These are phyloP conservation scores for Tetrapisispora taiwanensis DNA, from an alignment of 805 yeast species.

Conservation along the genomic window DNA sequence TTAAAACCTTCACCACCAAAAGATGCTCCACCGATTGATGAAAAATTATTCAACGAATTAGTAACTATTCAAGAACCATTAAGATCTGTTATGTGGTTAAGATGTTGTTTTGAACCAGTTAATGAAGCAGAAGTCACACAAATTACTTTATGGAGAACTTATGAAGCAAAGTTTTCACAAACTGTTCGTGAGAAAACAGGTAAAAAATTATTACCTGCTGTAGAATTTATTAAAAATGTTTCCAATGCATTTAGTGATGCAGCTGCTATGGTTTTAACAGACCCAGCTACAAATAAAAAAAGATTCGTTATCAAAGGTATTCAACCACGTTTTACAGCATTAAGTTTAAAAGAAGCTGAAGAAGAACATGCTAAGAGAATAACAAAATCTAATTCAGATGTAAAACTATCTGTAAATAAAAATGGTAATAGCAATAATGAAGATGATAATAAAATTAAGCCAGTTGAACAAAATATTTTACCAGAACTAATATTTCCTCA, in stretches of 20 bases:
- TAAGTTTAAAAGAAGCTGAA: conserved; percentile 39
- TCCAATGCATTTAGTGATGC: conserved; percentile 80
- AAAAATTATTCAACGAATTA: conserved; percentile 47
- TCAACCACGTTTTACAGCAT: conserved; percentile 65
- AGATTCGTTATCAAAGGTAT: conserved; percentile 91
- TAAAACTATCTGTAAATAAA: background rate
- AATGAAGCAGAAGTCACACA: conserved; percentile 83
- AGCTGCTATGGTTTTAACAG: conserved; percentile 82
- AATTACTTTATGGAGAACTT: conserved; percentile 90
- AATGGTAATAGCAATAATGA: background rate
- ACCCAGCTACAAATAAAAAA: conserved; percentile 52
- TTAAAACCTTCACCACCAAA: conserved; percentile 57
- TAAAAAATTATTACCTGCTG: conserved; percentile 74
- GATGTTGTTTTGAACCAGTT: conserved; percentile 77
- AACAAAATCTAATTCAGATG: background rate
- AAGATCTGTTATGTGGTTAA: conserved; percentile 89
- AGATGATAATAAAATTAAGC: conserved; percentile 7
- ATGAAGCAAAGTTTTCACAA: conserved; percentile 75
- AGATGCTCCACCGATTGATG: conserved; percentile 51
- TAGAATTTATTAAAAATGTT: conserved; percentile 91
- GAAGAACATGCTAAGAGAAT: conserved; percentile 5
- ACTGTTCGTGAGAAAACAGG: conserved; percentile 39
- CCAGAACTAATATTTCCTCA: conserved; percentile 23
- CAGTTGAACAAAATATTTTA: conserved; percentile 18
- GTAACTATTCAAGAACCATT: conserved; percentile 68